Base-by-base conservation (phyloP, 257 asterid species). In the Scutellaria galericulata region DNA sequence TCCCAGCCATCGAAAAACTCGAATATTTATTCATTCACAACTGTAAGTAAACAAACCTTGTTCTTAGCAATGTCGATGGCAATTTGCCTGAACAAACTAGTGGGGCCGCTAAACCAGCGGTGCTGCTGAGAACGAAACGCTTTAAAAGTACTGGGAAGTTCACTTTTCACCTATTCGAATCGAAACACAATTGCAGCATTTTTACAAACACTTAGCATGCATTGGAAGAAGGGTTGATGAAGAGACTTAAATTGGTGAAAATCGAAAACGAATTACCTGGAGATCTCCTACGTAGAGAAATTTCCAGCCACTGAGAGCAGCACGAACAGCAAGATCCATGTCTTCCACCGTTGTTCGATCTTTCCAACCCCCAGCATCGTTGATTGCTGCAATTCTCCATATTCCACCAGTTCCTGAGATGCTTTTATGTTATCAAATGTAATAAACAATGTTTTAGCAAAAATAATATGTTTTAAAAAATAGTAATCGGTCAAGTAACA, bases 81-180 rank as follows among this genome's bases (percentile, higher is more conserved):
- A 83, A 68, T 86, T 71, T 89, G 84, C 42, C 82, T 78, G 73
- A 87, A 89, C 59, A 89, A 78, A 77, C 87, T 84, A 14, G 90
- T 87, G 7, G 96, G 96, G 20, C 94, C 96, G 65, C 89, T 84
- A 13, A 84, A 81, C 96, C 96, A 86, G 13, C 96, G 83, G 58
- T 87, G 86, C 78, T 89, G 96, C 75, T 87, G 94, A 22, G 81
- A 84, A 7, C 94, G 82, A 51, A 68, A 83, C 0, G 94, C 91
- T 71, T 86, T 87, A 44, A 86, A 81, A 46, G 89, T 81, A 77
- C 90, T 81, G 0, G 96, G 94, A 61, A 89, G 82, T 71, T 89
- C 94, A 58, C 87, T 87, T 72, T 85, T 85, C 59, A 89, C 96
- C 93, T 86, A 70, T 64, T 54, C 13, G 22, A 52, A 51, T 39